Percentiles rank a stretch among this genome's conserved stretches.
These are phyloP conservation scores for Puccinia hordei DNA, from an alignment of 1,284 basidiomycete genomes.

Conservation along the genomic window DNA sequence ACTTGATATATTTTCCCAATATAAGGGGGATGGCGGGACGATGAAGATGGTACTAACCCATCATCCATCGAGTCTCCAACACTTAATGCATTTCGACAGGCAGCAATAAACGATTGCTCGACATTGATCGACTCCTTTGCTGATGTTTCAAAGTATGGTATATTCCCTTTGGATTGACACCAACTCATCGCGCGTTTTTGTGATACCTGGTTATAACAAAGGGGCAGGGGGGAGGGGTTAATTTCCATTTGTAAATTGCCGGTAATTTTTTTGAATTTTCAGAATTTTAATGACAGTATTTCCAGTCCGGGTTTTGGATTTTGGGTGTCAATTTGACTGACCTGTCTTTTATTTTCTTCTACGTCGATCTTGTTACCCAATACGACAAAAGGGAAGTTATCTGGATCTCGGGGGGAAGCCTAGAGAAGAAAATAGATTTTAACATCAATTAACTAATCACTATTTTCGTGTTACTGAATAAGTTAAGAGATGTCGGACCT, in stretches of 20 bases:
- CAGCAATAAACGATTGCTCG: slow-evolving; percentile 99
- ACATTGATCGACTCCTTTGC: slow-evolving; percentile 99
- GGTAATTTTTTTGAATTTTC: no score
- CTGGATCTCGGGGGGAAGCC: slow-evolving; percentile 95
- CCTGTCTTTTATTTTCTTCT: slow-evolving; percentile 97
- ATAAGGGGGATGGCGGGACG: slow-evolving; percentile 39
- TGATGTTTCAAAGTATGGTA: slow-evolving; percentile 99
- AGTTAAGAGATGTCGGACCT: slow-evolving; percentile 58
- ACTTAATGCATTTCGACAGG: slow-evolving; percentile 95
- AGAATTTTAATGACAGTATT: not conserved
- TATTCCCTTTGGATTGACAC: slow-evolving; percentile 99
- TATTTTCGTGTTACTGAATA: not conserved
- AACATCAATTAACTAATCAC: not conserved
- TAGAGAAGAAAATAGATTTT: slow-evolving; percentile 58
- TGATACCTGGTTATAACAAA: slow-evolving; percentile 72
- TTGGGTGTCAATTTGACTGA: slow-evolving; percentile 60
- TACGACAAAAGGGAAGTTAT: slow-evolving; percentile 98
- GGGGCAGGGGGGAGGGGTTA: slow-evolving; percentile 14
- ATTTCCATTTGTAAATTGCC: not conserved
- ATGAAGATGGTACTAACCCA: slow-evolving; percentile 64
- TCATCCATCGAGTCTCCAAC: slow-evolving; percentile 92
- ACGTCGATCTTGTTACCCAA: slow-evolving; percentile 99
- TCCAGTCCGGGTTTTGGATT: not conserved
- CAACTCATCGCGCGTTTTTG: slow-evolving; percentile 99
- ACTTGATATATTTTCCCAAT: no score